Conservation (phyloP, 2,329 filamentous ascomycete genomes). For the Gremmenia infestans region DNA sequence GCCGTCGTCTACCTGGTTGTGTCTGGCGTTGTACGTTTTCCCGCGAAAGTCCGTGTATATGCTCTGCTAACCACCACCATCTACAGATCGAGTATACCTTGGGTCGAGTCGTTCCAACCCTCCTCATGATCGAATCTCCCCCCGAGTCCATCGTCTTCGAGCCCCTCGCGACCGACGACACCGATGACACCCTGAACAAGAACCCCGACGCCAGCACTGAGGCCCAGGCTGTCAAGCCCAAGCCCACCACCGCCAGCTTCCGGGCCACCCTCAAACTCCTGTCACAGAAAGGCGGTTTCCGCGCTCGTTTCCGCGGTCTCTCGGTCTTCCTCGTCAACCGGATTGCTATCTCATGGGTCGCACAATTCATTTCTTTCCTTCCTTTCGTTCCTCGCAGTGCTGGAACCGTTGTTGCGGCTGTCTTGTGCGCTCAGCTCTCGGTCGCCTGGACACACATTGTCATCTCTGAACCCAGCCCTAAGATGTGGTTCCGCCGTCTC, state of each 20-base stretch:
- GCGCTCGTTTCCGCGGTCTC: constrained; percentile 66
- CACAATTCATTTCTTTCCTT: constrained; percentile 39
- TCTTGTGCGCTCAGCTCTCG: constrained; percentile 62
- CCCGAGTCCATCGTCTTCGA: constrained; percentile 46
- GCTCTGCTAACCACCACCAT: too few relatives aligned
- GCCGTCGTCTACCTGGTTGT: neutral
- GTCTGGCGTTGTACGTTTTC: neutral
- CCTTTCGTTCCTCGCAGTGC: constrained; percentile 39
- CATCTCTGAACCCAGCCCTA: constrained; percentile 63
- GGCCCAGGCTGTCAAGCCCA: constrained; percentile 42
- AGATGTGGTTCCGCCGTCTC: constrained; percentile 60
- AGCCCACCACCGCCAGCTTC: constrained; percentile 58
- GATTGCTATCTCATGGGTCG: constrained; percentile 30
- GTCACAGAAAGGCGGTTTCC: constrained; percentile 56
- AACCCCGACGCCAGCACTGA: constrained; percentile 30
- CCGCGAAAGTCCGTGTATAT: neutral
- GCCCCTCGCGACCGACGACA: constrained; percentile 31
- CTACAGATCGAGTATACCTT: constrained; percentile 52
- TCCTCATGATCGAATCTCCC: constrained; percentile 59
- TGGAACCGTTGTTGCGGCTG: constrained; percentile 50
- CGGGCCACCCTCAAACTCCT: constrained; percentile 56
- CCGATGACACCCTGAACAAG: constrained; percentile 28
- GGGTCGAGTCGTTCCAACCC: constrained; percentile 52
- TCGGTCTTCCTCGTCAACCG: constrained; percentile 43
- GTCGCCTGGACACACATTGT: constrained; percentile 83